Conservation (phyloP, 2,329 filamentous ascomycete genomes). For the Neonectria neomacrospora region DNA sequence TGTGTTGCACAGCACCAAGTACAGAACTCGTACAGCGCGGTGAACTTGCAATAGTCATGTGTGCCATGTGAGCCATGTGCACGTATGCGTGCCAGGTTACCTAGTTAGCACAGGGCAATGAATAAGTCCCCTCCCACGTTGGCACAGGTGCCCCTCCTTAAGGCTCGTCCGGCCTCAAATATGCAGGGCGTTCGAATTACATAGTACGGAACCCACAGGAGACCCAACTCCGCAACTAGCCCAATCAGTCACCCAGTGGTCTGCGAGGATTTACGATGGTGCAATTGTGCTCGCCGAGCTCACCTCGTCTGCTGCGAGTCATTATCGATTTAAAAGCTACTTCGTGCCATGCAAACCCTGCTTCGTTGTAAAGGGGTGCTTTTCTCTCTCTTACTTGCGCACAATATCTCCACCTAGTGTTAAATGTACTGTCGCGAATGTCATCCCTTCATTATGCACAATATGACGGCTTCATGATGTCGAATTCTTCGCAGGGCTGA, state of each 20-base stretch:
- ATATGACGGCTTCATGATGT: slow-evolving; percentile 18
- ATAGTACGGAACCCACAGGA: not conserved
- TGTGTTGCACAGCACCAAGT: slow-evolving; percentile 3
- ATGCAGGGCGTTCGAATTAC: slow-evolving; percentile 20
- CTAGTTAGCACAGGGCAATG: slow-evolving; percentile 22
- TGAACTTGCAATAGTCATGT: slow-evolving; percentile 14
- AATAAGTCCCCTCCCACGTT: slow-evolving; percentile 5
- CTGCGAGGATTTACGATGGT: slow-evolving; percentile 22
- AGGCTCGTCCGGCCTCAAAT: slow-evolving; percentile 14
- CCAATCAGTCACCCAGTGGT: slow-evolving; percentile 35
- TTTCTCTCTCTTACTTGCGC: slow-evolving; percentile 20
- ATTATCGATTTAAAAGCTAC: slow-evolving; percentile 36
- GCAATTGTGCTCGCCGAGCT: slow-evolving; percentile 30
- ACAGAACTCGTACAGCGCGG: slow-evolving; percentile 5
- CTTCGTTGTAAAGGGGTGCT: slow-evolving; percentile 35
- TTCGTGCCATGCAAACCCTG: slow-evolving; percentile 42
- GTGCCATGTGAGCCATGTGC: slow-evolving; percentile 20
- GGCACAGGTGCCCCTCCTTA: slow-evolving; percentile 4
- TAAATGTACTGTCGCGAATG: not conserved
- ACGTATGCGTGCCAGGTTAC: slow-evolving; percentile 11
- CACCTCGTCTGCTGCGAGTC: slow-evolving; percentile 43
- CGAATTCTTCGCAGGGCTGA: slow-evolving; percentile 16
- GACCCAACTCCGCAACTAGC: slow-evolving; percentile 29
- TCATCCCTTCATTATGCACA: slow-evolving; percentile 7
- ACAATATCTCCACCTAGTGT: slow-evolving; percentile 9